A percentile compares a stretch with the other conserved stretches of the same genome.
phyloP scores from a whole-genome alignment of 2,329 filamentous ascomycete species.

The Helminthosporium solani region DNA sequence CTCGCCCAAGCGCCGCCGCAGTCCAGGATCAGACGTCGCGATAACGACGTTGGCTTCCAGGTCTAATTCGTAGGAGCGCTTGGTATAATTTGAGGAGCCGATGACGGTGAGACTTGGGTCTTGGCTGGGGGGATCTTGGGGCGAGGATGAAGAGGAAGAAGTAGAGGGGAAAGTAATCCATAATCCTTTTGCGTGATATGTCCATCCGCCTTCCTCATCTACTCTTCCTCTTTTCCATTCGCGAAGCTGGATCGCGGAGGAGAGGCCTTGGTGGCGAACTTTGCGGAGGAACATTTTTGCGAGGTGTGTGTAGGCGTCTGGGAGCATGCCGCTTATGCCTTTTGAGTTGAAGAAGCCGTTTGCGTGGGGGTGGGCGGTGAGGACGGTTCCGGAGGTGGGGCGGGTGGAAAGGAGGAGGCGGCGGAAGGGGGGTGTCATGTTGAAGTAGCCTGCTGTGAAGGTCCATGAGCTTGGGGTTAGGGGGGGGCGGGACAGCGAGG shows the following conservation, averaged over 20 bases:
- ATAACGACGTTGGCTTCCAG: constrained; percentile 87
- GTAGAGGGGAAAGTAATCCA: constrained; percentile 73
- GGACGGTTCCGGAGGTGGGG: constrained; percentile 71
- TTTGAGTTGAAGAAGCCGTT: constrained; percentile 93
- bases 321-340: constrained; percentile 86
- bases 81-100: constrained; percentile 94
- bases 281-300: constrained; percentile 75
- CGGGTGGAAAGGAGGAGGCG: constrained; percentile 74
- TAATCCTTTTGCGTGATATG: constrained; percentile 94
- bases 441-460: constrained; percentile 98
- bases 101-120: constrained; percentile 78
- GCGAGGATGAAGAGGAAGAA: background rate
- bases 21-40: constrained; percentile 70
- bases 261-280: constrained; percentile 55
- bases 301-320: constrained; percentile 87
- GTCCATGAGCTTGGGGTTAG: constrained; percentile 80
- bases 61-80: constrained; percentile 87
- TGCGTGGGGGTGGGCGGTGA: constrained; percentile 88
- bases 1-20: constrained; percentile 72
- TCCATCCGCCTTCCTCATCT: constrained; percentile 83
- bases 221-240: constrained; percentile 88
- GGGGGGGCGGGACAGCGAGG: constrained; percentile 64
- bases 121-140: constrained; percentile 13
- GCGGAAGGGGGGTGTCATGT: constrained; percentile 83
- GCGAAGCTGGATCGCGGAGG: constrained; percentile 67